Conservation (phyloP, 371 early-diverging fungal species). For the Mucor sp. region DNA sequence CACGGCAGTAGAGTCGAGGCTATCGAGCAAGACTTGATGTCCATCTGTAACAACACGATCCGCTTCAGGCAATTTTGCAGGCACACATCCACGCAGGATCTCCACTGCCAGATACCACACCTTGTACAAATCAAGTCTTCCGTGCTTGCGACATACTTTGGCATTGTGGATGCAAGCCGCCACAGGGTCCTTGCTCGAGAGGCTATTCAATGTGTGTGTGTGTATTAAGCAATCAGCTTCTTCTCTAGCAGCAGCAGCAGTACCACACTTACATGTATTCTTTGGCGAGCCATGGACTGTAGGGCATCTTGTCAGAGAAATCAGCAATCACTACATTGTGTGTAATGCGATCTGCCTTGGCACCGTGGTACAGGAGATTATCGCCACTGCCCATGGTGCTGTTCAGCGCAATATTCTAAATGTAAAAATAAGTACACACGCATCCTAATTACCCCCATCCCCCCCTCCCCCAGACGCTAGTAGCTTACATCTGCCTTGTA, state of each 20-base stretch:
- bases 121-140: slow-evolving; percentile 60
- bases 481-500: slow-evolving; percentile 50
- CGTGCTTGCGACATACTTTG: slow-evolving; percentile 48
- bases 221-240: background rate
- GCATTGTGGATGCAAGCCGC: slow-evolving; percentile 68
- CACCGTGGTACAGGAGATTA: slow-evolving; percentile 39
- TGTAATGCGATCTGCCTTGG: slow-evolving; percentile 44
- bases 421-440: background rate
- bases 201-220: slow-evolving; percentile 13
- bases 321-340: slow-evolving; percentile 49
- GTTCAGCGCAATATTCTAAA: slow-evolving; percentile 37
- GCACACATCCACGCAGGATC: slow-evolving; percentile 56
- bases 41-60: slow-evolving; percentile 23
- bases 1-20: slow-evolving; percentile 4
- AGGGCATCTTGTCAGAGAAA: slow-evolving; percentile 52
- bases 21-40: slow-evolving; percentile 12
- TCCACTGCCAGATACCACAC: slow-evolving; percentile 77
- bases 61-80: slow-evolving; percentile 26
- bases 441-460: too few species aligned
- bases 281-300: slow-evolving; percentile 54
- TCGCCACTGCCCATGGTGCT: slow-evolving; percentile 34
- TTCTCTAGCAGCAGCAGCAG: too few species aligned
- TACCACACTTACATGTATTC: slow-evolving; percentile 49
- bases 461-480: too few species aligned
- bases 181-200: slow-evolving; percentile 57